These are phyloP conservation scores for Lentinus brumalis DNA, from an alignment of 768 basidiomycete species.

Conservation along the genomic window DNA sequence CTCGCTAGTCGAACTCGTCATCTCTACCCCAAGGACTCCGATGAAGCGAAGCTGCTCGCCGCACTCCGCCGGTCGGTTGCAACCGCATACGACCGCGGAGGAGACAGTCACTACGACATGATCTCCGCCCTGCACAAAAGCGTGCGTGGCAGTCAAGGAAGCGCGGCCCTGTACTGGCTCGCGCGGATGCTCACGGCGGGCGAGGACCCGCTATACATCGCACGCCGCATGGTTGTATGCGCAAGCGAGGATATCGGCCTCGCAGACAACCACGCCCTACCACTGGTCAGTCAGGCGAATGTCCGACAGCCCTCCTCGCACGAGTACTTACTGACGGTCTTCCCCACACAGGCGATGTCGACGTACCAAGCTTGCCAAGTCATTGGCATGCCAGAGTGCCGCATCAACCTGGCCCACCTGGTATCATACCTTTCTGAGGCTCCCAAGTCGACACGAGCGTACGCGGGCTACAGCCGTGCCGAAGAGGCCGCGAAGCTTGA, in stretches of 20 bases:
- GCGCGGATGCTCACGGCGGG: slow-evolving; percentile 81
- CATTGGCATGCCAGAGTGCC: slow-evolving; percentile 82
- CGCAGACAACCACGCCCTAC: slow-evolving; percentile 76
- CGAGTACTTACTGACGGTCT: not conserved
- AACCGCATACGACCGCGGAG: slow-evolving; percentile 72
- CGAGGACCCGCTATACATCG: slow-evolving; percentile 80
- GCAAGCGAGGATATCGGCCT: slow-evolving; percentile 88
- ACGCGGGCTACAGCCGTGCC: slow-evolving; percentile 74
- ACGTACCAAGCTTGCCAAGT: slow-evolving; percentile 65
- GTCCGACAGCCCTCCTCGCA: not conserved
- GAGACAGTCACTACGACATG: slow-evolving; percentile 79
- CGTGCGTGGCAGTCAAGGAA: slow-evolving; percentile 73
- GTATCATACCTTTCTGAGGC: slow-evolving; percentile 82
- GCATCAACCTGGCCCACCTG: slow-evolving; percentile 76
- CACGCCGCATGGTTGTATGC: slow-evolving; percentile 72
- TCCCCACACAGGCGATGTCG: slow-evolving; percentile 52
- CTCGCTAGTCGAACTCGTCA: slow-evolving; percentile 71
- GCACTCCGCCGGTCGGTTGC: slow-evolving; percentile 64
- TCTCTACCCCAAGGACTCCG: slow-evolving; percentile 45
- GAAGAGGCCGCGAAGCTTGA: slow-evolving; percentile 60
- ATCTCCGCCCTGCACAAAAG: slow-evolving; percentile 86
- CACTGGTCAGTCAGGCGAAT: slow-evolving; percentile 49
- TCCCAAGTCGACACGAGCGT: slow-evolving; percentile 78
- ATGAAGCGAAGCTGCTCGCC: slow-evolving; percentile 53
- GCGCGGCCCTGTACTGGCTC: slow-evolving; percentile 87